These are phyloP conservation scores for Cenchrus fungigraminus DNA, from an alignment of 176 grass and related monocot genomes.

Conservation along the genomic window DNA sequence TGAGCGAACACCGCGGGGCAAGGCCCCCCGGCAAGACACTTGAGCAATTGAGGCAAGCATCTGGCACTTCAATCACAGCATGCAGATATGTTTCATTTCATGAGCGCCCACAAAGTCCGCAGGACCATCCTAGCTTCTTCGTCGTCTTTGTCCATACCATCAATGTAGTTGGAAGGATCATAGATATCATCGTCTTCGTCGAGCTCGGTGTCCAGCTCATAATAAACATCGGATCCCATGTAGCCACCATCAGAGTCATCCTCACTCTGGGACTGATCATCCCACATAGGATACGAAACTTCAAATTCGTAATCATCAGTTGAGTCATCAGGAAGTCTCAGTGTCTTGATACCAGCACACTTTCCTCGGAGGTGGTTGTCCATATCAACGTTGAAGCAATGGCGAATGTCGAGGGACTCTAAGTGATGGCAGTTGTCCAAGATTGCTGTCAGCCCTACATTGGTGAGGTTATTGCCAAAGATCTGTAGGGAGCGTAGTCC, in stretches of 20 bases:
- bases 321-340: neutral
- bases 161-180: slow-evolving; percentile 17
- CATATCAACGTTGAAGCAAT: slow-evolving; percentile 2
- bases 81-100: neutral
- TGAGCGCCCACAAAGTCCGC: neutral
- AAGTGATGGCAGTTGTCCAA: neutral
- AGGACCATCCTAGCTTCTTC: slow-evolving; percentile 24
- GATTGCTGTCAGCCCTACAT: neutral
- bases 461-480: slow-evolving; percentile 12
- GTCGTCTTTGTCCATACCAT: slow-evolving; percentile 2
- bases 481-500: neutral
- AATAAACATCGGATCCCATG: neutral
- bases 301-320: neutral
- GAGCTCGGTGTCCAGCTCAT: slow-evolving; percentile 5
- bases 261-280: neutral
- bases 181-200: neutral
- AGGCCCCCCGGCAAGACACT: neutral
- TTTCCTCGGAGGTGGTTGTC: neutral
- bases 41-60: neutral
- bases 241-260: neutral
- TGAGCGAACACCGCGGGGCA: too few species aligned
- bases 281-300: neutral
- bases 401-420: slow-evolving; percentile 9
- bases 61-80: neutral
- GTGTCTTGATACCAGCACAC: neutral